These are phyloP conservation scores for Rhytidiadelphus loreus DNA, from an alignment of 225 moss, liverwort and hornwort genomes.

Conservation along the genomic window DNA sequence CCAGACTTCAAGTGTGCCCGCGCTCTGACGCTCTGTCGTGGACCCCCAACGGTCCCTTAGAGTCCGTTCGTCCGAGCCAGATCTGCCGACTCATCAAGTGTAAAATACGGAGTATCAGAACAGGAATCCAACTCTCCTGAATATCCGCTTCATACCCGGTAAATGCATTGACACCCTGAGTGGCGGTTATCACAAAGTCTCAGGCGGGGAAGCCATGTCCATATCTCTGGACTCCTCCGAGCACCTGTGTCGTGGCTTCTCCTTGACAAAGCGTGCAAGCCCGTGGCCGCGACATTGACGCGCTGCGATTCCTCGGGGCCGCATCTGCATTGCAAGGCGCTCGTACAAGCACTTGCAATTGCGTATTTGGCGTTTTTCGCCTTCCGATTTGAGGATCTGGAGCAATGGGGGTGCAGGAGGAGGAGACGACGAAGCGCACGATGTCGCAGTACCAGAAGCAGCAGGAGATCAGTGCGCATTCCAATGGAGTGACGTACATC, in stretches of 20 bases:
- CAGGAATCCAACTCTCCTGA: rapidly evolving
- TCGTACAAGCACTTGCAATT: not conserved
- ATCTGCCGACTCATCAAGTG: not conserved
- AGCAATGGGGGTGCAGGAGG: conserved; percentile 1
- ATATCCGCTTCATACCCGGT: not conserved
- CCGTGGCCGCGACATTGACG: not conserved
- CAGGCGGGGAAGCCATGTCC: not conserved
- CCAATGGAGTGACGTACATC: conserved; percentile 42
- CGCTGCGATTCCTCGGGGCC: not conserved
- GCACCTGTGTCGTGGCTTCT: not conserved
- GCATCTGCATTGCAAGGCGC: not conserved
- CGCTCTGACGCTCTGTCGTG: not conserved
- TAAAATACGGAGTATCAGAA: no score
- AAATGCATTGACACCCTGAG: not conserved
- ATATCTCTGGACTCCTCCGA: not conserved
- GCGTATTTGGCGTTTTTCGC: not conserved
- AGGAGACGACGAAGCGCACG: not conserved
- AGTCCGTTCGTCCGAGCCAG: no score
- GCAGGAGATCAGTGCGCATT: conserved; percentile 41
- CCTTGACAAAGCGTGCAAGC: not conserved
- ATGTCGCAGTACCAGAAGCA: conserved; percentile 50
- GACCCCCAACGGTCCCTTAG: not conserved
- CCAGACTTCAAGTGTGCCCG: not conserved
- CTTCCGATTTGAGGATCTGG: not conserved
- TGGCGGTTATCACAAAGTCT: not conserved